Base-by-base conservation (phyloP, 2,329 filamentous ascomycete species). In the Nemania serpens region DNA sequence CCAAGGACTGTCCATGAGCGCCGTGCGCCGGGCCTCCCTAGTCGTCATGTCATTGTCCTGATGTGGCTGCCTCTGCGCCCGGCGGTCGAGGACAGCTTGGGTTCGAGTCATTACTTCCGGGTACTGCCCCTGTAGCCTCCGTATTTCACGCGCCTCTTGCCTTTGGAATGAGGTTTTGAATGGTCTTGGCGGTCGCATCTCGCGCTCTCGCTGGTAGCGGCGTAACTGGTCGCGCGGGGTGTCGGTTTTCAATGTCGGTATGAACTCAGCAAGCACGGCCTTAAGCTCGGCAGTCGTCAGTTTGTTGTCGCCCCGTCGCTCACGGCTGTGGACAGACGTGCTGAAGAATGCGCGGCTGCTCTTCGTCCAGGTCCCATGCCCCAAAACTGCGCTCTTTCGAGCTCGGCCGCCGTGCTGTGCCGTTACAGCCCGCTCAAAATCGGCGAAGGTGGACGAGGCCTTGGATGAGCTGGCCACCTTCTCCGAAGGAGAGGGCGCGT, bases 261-360 rank as follows among this genome's bases (percentile, higher is more conserved):
- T 17, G 39, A 71, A 71, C 1, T 67, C 52, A 13, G 66, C 61
- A 33, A 70, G 48, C 11, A 66, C 22, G 6, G 13, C 50, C 11
- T 50, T 20, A 17, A 69, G 17, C 43, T 69, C 66, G 41, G 46
- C 17, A 3, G 4, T 5, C 41, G 43, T 29, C 25, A 7, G 25
- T 7, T 29, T 29, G 25, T 29, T 7, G n/a, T n/a, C n/a, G n/a
- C n/a, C n/a, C n/a, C n/a, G n/a, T n/a, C n/a, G n/a, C n/a, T n/a
- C n/a, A n/a, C n/a, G n/a, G n/a, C n/a, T n/a, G n/a, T n/a, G n/a
- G 25, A 29, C 25, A 7, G 43, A 33, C 13, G 47, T 55, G 55
- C 36, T 59, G 51, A 58, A 51, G 22, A 65, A 63, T 25, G 49
- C 51, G 22, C 46, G 60, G 6, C 42, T 20, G 13, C 20, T 13